Evolutionary conservation across 768 basidiomycete species (phyloP), one percentile per base, ranked within the genome.

Genomic region (Leccinum variicolor): DNA sequence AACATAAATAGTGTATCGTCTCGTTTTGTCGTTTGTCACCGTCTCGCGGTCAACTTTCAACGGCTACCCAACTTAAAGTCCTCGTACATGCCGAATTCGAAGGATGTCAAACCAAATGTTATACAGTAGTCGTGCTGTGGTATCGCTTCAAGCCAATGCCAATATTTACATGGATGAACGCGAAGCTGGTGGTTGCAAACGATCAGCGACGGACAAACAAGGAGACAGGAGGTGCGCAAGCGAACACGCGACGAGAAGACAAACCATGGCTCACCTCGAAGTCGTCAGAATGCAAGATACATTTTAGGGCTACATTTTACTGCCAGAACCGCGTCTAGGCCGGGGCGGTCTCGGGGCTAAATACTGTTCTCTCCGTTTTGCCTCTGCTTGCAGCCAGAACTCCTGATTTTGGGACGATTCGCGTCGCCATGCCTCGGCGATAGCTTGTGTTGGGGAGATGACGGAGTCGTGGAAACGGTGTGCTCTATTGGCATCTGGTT

Each of bases 371-470:
- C 63, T 77, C 50, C 73, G 69, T 61, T 77, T 80, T 54, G 80
- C 77, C 58, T 81, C 80, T 55, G 79, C 80, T 53, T 82, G 78
- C 56, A 77, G 74, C 88, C 87, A 90, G 60, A 72, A 76, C 53
- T 81, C 79, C 68, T 86, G 80, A 61, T 73, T 82, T 70, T 86
- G 82, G 14, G 69, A 57, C n/a, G 83, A 80, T 71, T 87, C 84
- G 50, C 76, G 73, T 66, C 78, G 81, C 88, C 88, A 89, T 54
- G 84, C 84, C 43, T 84, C 81, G 34, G 84, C 85, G 68, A 90
- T 89, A 28, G 82, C 79, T 60, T 84, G 82, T 4, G 83, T 81
- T 36, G 84, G 83, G 11, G 84, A 77, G 64, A 79, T 61, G 11
- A 52, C 61, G 51, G 66, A 57, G 45, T 72, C 70, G 53, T 57